Percentiles rank a stretch among this genome's conserved stretches.
Evolutionary conservation across 495 filamentous ascomycete species (phyloP).

Genomic region (Penicillium silybi): DNA sequence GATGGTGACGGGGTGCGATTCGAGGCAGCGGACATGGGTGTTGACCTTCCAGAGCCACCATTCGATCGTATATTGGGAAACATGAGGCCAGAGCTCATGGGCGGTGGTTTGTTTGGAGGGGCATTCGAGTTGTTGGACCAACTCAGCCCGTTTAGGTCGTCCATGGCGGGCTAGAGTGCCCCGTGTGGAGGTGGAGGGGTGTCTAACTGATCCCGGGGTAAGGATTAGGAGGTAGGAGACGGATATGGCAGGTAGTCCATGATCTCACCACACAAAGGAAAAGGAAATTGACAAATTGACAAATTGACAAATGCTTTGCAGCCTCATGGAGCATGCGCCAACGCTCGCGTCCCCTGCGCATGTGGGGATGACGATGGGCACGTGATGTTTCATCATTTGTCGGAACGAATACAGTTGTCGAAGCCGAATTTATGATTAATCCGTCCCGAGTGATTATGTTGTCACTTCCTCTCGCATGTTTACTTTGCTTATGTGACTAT

Average conservation of each 20-base stretch:
- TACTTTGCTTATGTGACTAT: no score
- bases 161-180: constrained; percentile 38
- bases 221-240: neutral
- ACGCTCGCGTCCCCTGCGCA: constrained; percentile 9
- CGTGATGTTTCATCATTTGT: constrained; percentile 17
- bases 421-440: no score
- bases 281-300: constrained; percentile 5
- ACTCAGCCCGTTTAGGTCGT: constrained; percentile 55
- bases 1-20: constrained; percentile 48
- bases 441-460: no score
- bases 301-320: neutral
- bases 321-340: neutral
- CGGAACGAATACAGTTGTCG: no score
- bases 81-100: constrained; percentile 50
- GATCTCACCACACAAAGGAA: constrained; percentile 9
- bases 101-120: constrained; percentile 40
- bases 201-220: neutral
- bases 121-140: constrained; percentile 44
- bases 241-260: constrained; percentile 1
- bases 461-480: no score
- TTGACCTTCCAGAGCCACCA: constrained; percentile 66
- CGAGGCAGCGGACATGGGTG: constrained; percentile 57
- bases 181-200: neutral
- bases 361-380: constrained; percentile 14
- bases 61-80: constrained; percentile 56